Evolutionary conservation across 345 rosid genomes (phyloP).

Genomic region (Arabidopsis suecica): DNA sequence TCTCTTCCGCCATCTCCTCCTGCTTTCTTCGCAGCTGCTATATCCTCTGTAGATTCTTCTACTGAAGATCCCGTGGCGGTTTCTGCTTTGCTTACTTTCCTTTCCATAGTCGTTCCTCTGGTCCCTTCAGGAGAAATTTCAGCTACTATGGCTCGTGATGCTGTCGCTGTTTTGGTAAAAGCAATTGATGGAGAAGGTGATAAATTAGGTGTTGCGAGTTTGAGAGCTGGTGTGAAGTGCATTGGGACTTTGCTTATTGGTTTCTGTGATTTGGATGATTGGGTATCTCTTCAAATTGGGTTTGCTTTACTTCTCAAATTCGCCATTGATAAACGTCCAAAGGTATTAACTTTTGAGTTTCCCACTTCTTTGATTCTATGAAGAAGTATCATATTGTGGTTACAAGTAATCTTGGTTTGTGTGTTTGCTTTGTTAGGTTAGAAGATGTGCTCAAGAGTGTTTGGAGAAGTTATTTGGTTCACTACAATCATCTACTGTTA

Average conservation of each 20-base stretch:
- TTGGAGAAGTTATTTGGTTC: constrained; percentile 64
- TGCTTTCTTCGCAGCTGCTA: constrained; percentile 83
- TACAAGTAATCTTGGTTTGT: constrained; percentile 20
- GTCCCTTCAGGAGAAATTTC: constrained; percentile 58
- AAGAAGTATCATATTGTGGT: neutral
- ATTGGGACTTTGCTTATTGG: constrained; percentile 65
- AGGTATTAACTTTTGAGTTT: constrained; percentile 52
- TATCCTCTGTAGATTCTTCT: constrained; percentile 49
- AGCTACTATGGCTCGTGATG: constrained; percentile 65
- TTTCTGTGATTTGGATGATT: constrained; percentile 70
- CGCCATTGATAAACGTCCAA: constrained; percentile 82
- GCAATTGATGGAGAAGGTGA: constrained; percentile 50
- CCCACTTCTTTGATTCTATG: neutral
- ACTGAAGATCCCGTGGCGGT: constrained; percentile 60
- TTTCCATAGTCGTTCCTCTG: constrained; percentile 62
- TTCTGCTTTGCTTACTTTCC: constrained; percentile 70
- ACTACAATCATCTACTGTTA: constrained; percentile 51
- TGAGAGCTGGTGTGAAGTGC: constrained; percentile 80
- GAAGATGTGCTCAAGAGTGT: constrained; percentile 83
- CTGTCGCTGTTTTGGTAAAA: constrained; percentile 62
- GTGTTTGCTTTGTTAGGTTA: constrained; percentile 56
- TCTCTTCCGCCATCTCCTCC: constrained; percentile 62
- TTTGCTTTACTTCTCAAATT: constrained; percentile 68
- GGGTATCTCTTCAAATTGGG: constrained; percentile 63
- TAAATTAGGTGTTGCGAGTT: constrained; percentile 61